Evolutionary conservation across 2,329 filamentous ascomycete genomes (phyloP), one percentile per base, ranked within the genome.

Genomic region (Alternaria brassicae): DNA sequence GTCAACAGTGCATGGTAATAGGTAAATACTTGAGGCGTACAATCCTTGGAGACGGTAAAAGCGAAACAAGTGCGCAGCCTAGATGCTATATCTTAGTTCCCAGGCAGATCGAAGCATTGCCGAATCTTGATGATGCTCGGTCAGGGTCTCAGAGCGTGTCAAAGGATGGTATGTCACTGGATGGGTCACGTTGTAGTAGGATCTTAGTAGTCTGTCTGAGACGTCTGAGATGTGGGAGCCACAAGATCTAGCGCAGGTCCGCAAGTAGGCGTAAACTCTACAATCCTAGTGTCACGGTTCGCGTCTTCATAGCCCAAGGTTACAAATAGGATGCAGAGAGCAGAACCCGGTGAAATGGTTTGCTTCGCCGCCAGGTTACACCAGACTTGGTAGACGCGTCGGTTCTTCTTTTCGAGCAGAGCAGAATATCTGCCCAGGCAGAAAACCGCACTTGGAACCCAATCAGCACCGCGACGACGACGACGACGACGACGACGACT

Each of bases 381-480:
- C 37, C 39, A 13, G 9, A 19, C 28, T 34, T 39, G 45, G 53
- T 34, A 51, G 9, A 21, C 37, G 15, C 44, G 15, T 30, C 44
- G 37, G 12, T 12, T 34, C 34, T 28, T 10, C 12, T 30, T 40
- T 34, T 41, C n/a, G 9, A 37, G 27, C 19, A n/a, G 7, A 13
- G 27, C 52, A 28, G 52, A 45, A 28, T 23, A 21, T 47, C 45
- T 56, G 53, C 53, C 45, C 45, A 15, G 37, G 53, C 53, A 56
- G 39, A 50, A 49, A 5, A 41, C 27, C 21, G 28, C 47, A 49
- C 30, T 36, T 28, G 19, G 23, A 21, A 12, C 23, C 17, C 27
- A 48, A n/a, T 23, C 28, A 48, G 15, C 9, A 48, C 44, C 19
- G 30, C 30, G 30, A 48, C 37, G 19, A 23, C 37, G n/a, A n/a